Conservation (phyloP, 1,139 yeast genomes). For the Pichia kudriavzevii region DNA sequence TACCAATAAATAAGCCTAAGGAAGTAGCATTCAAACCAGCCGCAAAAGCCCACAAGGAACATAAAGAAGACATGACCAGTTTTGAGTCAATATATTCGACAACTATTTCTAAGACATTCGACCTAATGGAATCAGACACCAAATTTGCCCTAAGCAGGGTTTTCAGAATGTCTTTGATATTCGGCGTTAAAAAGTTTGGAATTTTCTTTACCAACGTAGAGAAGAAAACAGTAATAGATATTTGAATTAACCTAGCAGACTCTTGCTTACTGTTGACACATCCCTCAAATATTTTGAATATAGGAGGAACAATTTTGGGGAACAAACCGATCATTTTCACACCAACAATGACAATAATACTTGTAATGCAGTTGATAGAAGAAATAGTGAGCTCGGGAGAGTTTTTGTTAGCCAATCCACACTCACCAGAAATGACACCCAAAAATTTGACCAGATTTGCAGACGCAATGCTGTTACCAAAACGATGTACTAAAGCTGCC, state of each 20-base stretch:
- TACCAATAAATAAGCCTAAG: slow-evolving; percentile 62
- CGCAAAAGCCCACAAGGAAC: slow-evolving; percentile 58
- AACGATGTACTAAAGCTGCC: slow-evolving; percentile 55
- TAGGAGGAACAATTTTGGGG: slow-evolving; percentile 75
- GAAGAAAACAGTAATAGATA: slow-evolving; percentile 62
- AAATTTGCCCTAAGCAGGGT: slow-evolving; percentile 50
- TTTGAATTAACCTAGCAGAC: slow-evolving; percentile 39
- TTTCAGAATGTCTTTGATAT: slow-evolving; percentile 52
- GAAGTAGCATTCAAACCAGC: slow-evolving; percentile 36
- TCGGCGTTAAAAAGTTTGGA: slow-evolving; percentile 77
- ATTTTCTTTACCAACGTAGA: slow-evolving; percentile 74
- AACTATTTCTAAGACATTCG: slow-evolving; percentile 56
- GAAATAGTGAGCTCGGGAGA: slow-evolving; percentile 63
- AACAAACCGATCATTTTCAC: slow-evolving; percentile 80
- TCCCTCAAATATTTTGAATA: slow-evolving; percentile 50
- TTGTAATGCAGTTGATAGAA: slow-evolving; percentile 65
- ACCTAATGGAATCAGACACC: slow-evolving; percentile 53
- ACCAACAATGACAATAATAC: slow-evolving; percentile 66
- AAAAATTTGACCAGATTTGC: slow-evolving; percentile 44
- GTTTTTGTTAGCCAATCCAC: slow-evolving; percentile 38
- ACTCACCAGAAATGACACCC: slow-evolving; percentile 41
- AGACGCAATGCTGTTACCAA: slow-evolving; percentile 46
- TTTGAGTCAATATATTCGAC: slow-evolving; percentile 64
- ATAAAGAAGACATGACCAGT: slow-evolving; percentile 53
- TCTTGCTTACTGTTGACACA: slow-evolving; percentile 31